Evolutionary conservation across 306 rosid genomes (phyloP), one percentile per base, ranked within the genome.

Genomic region (Macrotyloma uniflorum): DNA sequence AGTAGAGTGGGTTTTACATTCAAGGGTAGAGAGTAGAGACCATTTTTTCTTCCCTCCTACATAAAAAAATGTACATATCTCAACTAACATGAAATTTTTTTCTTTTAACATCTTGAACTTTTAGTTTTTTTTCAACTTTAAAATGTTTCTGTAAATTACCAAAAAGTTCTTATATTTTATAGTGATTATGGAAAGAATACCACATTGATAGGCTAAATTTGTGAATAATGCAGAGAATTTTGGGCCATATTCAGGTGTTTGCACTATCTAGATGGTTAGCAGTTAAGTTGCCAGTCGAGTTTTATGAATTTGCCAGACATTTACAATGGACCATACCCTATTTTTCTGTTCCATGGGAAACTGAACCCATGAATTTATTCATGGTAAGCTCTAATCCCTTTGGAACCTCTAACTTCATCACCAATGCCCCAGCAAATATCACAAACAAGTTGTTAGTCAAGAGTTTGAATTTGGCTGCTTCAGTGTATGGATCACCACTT

Each of bases 311-410:
- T 67, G 62, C 91, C 18, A 88, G 86, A 79, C 88, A 85, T 73
- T 80, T 94, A 76, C 87, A 54, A 76, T 94, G 98, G 98, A 90
- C 92, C 71, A 84, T 92, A 68, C 98, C 98, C 32, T 86, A 87
- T 80, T 88, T 85, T 54, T 32, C 57, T 51, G 89, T 89, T 64
- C 98, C 98, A 14, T 94, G 98, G 98, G 97, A 90, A 86, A 33
- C 70, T 66, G 83, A 58, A 80, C 54, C 70, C 12, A 83, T 43
- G 79, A 79, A 64, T 67, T 68, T 81, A 14, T 83, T 79, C 67
- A 64, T 86, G 80, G 76, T 72, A 28, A 86, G 87, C 53, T 47
- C 86, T 69, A 79, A 86, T 84, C 91, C 94, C 33, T 80, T 77
- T 22, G 79, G 83, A 45, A 86, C 83, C 70, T 83, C 90, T 6